phyloP scores from a whole-genome alignment of 371 early-diverging fungal species.

The Lichtheimia corymbifera region DNA sequence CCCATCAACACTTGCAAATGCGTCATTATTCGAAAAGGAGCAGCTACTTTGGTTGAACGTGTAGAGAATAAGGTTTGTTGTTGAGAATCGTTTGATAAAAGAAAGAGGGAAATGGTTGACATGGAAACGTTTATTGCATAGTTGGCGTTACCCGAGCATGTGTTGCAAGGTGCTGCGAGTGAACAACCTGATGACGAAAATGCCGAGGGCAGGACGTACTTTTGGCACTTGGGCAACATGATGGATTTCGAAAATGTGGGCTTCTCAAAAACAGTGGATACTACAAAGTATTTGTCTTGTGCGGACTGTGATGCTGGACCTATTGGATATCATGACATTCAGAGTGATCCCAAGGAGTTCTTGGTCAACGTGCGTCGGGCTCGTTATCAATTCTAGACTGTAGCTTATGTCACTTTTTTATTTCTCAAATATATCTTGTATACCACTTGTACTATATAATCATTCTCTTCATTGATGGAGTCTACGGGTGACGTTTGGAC shows the following conservation, averaged over 20 bases:
- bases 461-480: too few species aligned
- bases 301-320: constrained; percentile 86
- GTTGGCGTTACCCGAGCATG: constrained; percentile 28
- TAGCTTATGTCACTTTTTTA: too few species aligned
- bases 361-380: constrained; percentile 55
- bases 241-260: constrained; percentile 37
- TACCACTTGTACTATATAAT: too few species aligned
- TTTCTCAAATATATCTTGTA: too few species aligned
- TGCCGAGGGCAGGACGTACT: constrained; percentile 22
- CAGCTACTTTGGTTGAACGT: constrained; percentile 39
- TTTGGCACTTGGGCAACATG: constrained; percentile 52
- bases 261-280: constrained; percentile 65
- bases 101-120: neutral
- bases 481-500: too few species aligned
- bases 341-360: constrained; percentile 45
- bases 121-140: constrained; percentile 1
- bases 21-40: constrained; percentile 37
- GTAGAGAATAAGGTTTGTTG: constrained; percentile 35
- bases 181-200: constrained; percentile 5
- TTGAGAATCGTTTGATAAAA: neutral
- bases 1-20: constrained; percentile 42
- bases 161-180: constrained; percentile 20
- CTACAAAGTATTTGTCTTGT: constrained; percentile 71
- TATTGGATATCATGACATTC: constrained; percentile 65
- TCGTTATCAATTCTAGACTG: constrained; percentile 38